Evolutionary conservation across 176 grass and related monocot genomes (phyloP).

Genomic region (Raddia guianensis): DNA sequence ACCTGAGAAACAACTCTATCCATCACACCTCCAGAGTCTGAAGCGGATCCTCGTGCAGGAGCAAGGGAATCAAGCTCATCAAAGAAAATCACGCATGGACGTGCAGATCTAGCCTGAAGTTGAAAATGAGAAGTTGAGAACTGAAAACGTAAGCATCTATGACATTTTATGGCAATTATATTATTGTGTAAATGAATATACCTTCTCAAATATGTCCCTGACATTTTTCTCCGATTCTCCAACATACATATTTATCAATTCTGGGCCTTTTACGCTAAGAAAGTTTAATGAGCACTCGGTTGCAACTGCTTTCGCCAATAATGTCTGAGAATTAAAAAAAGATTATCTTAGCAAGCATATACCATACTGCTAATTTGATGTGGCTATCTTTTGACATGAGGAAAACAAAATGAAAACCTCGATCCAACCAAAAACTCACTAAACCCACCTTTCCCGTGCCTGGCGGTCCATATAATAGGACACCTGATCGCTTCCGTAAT

Average conservation of each 20-base stretch:
- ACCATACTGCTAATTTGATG: conserved; percentile 28
- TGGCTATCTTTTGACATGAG: not conserved
- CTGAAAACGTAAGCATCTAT: conserved; percentile 13
- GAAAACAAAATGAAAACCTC: not conserved
- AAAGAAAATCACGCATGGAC: conserved; percentile 97
- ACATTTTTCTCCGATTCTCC: conserved; percentile 99
- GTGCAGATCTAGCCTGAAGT: conserved; percentile 80
- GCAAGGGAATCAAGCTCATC: conserved; percentile 96
- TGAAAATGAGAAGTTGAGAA: conserved; percentile 14
- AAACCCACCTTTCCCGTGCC: conserved; percentile 91
- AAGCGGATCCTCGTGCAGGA: conserved; percentile 85
- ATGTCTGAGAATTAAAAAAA: conserved; percentile 56
- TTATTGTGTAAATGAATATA: conserved; percentile 28
- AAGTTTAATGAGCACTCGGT: conserved; percentile 95
- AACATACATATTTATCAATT: conserved; percentile 98
- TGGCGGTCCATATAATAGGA: conserved; percentile 90
- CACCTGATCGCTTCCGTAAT: conserved; percentile 77
- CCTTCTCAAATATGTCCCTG: conserved; percentile 93
- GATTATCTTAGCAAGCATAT: conserved; percentile 18
- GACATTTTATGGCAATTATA: not conserved
- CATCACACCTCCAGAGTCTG: conserved; percentile 97
- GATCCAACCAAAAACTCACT: not conserved
- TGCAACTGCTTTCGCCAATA: conserved; percentile 95
- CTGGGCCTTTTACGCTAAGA: conserved; percentile 93
- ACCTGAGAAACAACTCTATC: conserved; percentile 99